Conservation (phyloP, 116 monocot species). For the Dioscorea cayenensis region DNA sequence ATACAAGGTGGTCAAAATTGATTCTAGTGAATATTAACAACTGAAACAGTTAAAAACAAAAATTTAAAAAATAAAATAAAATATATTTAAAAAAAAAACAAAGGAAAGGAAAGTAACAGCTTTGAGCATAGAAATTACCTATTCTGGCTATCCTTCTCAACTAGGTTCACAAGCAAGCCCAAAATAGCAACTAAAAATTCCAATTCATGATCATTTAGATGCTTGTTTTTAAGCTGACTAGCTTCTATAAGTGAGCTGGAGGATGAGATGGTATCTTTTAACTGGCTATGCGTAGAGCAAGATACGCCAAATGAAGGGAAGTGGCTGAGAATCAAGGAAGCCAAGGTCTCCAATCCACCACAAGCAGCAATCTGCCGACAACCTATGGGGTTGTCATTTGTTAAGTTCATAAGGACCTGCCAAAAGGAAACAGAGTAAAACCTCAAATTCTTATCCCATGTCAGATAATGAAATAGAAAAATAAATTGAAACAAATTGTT, state of each 20-base stretch:
- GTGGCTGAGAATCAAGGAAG: constrained; percentile 71
- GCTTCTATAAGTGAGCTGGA: constrained; percentile 14
- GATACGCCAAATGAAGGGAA: constrained; percentile 76
- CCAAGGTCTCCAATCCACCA: constrained; percentile 83
- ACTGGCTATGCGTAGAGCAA: constrained; percentile 13
- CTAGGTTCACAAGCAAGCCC: constrained; percentile 98
- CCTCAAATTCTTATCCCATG: background rate
- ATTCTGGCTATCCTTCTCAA: constrained; percentile 92
- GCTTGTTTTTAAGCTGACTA: constrained; percentile 28
- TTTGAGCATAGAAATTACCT: constrained; percentile 42
- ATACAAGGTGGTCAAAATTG: too few relatives aligned
- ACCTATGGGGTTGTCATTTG: constrained; percentile 89
- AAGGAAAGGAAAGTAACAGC: background rate
- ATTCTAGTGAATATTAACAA: background rate
- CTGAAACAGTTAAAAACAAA: background rate
- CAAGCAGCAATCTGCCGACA: constrained; percentile 86
- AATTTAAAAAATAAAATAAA: background rate
- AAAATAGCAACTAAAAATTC: constrained; percentile 98
- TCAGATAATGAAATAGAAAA: background rate
- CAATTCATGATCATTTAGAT: constrained; percentile 68
- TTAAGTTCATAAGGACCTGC: constrained; percentile 98
- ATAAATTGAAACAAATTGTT: too few relatives aligned
- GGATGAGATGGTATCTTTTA: constrained; percentile 18
- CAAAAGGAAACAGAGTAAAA: constrained; percentile 13
- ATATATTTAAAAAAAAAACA: too few relatives aligned